Percentiles rank a stretch among this genome's conserved stretches.
Evolutionary conservation across 306 rosid genomes (phyloP).

Genomic region (Fagus crenata): DNA sequence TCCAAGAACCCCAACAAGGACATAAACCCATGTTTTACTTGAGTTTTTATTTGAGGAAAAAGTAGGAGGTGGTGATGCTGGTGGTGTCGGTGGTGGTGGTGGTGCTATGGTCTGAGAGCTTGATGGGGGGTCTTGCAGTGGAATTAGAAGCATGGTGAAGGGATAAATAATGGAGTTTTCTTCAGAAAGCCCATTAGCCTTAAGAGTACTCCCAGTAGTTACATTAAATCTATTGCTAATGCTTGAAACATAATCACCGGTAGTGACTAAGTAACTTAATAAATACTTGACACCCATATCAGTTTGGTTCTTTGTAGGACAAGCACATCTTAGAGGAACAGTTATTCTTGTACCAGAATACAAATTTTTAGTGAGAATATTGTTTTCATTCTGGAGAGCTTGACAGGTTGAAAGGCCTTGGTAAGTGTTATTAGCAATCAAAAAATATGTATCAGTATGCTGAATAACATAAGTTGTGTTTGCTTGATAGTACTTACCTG

Average conservation of each 20-base stretch:
- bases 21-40: conserved; percentile 66
- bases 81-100: conserved; percentile 37
- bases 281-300: conserved; percentile 52
- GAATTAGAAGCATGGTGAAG: conserved; percentile 66
- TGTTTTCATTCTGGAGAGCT: conserved; percentile 49
- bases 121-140: conserved; percentile 63
- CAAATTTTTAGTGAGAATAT: conserved; percentile 20
- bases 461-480: conserved; percentile 52
- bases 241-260: conserved; percentile 42
- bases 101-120: conserved; percentile 41
- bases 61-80: conserved; percentile 30
- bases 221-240: conserved; percentile 46
- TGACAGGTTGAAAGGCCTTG: conserved; percentile 86
- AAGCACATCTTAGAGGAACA: conserved; percentile 92
- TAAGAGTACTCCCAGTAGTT: conserved; percentile 28
- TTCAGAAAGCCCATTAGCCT: conserved; percentile 59
- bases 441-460: conserved; percentile 23
- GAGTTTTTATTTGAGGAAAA: conserved; percentile 34
- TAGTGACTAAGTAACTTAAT: conserved; percentile 47
- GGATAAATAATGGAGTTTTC: conserved; percentile 31
- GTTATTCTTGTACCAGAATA: conserved; percentile 37
- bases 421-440: conserved; percentile 53
- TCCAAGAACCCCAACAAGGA: conserved; percentile 53
- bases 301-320: conserved; percentile 77
- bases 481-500: conserved; percentile 61